Conservation (phyloP, 176 grass and related monocot species). For the Elaeis guineensis region DNA sequence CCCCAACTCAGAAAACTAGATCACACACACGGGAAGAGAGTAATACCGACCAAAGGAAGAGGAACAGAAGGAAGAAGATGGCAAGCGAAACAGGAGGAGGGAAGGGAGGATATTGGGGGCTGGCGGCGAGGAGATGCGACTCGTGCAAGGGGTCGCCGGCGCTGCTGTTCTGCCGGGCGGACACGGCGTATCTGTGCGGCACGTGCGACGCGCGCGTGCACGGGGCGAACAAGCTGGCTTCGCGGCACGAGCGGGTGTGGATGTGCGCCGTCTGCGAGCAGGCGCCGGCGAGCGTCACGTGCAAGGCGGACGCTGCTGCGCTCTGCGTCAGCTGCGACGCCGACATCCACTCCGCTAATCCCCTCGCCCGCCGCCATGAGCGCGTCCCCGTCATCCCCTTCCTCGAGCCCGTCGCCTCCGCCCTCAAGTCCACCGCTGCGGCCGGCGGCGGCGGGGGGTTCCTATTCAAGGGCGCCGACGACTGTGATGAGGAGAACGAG, state of each 20-base stretch:
- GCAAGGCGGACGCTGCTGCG: slow-evolving; percentile 86
- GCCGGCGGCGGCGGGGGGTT: neutral
- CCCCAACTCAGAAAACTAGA: too few relatives aligned
- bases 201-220: slow-evolving; percentile 1
- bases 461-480: neutral
- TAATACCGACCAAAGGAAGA: too few relatives aligned
- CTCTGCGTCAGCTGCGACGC: slow-evolving; percentile 25
- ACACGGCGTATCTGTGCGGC: slow-evolving; percentile 10
- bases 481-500: neutral
- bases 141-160: slow-evolving; percentile 4
- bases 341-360: slow-evolving; percentile 52
- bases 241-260: slow-evolving; percentile 43
- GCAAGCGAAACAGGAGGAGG: too few relatives aligned
- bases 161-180: neutral
- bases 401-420: slow-evolving; percentile 1
- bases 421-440: neutral
- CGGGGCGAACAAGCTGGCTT: neutral
- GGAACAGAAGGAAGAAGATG: neutral
- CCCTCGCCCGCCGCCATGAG: slow-evolving; percentile 73
- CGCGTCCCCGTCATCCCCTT: slow-evolving; percentile 29
- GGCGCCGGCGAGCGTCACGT: slow-evolving; percentile 58
- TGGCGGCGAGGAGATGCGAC: slow-evolving; percentile 4
- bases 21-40: too few relatives aligned
- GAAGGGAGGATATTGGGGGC: neutral
- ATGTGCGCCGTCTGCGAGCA: slow-evolving; percentile 90